Conservation (phyloP, 176 grass and related monocot genomes). For the Zizania latifolia region DNA sequence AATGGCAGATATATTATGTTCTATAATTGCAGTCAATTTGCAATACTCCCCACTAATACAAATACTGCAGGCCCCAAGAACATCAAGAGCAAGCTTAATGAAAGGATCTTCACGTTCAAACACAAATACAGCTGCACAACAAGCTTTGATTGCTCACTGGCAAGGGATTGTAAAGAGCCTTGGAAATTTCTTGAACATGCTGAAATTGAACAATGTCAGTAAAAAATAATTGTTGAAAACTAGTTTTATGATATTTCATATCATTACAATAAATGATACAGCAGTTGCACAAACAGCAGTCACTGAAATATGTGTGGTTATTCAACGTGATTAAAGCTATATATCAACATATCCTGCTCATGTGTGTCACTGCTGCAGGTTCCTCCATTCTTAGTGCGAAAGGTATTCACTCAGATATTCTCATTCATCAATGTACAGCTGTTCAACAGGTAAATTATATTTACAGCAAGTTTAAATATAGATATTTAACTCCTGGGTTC, state of each 20-base stretch:
- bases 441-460: conserved; percentile 81
- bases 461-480: background rate
- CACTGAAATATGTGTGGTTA: background rate
- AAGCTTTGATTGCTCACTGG: conserved; percentile 97
- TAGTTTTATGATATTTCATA: conserved; percentile 5
- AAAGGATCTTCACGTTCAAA: conserved; percentile 79
- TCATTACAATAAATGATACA: background rate
- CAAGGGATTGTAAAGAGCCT: conserved; percentile 97
- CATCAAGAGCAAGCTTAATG: conserved; percentile 97
- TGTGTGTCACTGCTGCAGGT: conserved; percentile 46
- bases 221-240: conserved; percentile 13
- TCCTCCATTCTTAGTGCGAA: conserved; percentile 97
- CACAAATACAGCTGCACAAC: conserved; percentile 67
- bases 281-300: background rate
- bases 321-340: background rate
- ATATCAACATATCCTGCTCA: background rate
- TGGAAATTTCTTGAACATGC: conserved; percentile 77
- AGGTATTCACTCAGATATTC: conserved; percentile 99
- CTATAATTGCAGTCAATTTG: conserved; percentile 15
- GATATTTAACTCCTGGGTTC: background rate
- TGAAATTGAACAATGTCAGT: conserved; percentile 90
- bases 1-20: conserved; percentile 20
- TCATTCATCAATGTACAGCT: conserved; percentile 96
- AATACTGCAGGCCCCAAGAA: conserved; percentile 71
- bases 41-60: background rate